Percentiles rank a stretch among this genome's conserved stretches.
These are phyloP conservation scores for Fusarium buxicola DNA, from an alignment of 2,329 filamentous ascomycete species.

Conservation along the genomic window DNA sequence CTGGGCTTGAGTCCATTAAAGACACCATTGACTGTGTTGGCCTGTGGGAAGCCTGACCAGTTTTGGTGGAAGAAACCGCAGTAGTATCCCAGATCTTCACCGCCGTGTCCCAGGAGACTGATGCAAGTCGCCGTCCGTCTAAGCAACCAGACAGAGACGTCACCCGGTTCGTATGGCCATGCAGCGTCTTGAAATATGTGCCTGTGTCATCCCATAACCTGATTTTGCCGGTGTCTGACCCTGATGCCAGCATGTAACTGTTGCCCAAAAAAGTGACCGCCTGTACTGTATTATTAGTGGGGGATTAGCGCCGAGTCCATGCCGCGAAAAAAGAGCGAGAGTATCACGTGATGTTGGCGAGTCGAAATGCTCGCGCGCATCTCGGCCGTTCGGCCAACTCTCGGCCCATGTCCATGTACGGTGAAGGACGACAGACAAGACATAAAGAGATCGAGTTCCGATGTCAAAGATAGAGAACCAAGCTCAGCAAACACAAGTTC, in stretches of 20 bases:
- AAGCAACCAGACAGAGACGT: background rate
- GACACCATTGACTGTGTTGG: too few relatives aligned
- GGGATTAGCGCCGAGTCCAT: too few relatives aligned
- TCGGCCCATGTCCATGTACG: conserved; percentile 5
- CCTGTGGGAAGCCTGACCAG: too few relatives aligned
- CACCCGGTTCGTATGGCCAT: background rate
- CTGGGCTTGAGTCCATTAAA: too few relatives aligned
- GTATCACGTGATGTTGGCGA: background rate
- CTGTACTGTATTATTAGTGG: too few relatives aligned
- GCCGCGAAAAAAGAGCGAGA: conserved; percentile 24
- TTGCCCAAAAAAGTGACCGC: background rate
- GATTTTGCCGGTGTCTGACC: background rate
- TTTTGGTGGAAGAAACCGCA: too few relatives aligned
- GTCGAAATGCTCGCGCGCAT: background rate
- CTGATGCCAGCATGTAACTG: background rate
- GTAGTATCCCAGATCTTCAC: background rate
- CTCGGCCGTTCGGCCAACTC: conserved; percentile 27
- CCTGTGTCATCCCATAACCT: background rate
- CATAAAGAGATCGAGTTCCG: background rate
- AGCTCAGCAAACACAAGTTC: background rate
- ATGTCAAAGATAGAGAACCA: background rate
- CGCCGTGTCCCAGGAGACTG: too few relatives aligned
- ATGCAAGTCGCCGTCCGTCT: background rate
- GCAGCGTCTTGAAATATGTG: background rate
- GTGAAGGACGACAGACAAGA: background rate